Base-by-base conservation (phyloP, 2,329 filamentous ascomycete genomes). In the Teratosphaeria viscida region DNA sequence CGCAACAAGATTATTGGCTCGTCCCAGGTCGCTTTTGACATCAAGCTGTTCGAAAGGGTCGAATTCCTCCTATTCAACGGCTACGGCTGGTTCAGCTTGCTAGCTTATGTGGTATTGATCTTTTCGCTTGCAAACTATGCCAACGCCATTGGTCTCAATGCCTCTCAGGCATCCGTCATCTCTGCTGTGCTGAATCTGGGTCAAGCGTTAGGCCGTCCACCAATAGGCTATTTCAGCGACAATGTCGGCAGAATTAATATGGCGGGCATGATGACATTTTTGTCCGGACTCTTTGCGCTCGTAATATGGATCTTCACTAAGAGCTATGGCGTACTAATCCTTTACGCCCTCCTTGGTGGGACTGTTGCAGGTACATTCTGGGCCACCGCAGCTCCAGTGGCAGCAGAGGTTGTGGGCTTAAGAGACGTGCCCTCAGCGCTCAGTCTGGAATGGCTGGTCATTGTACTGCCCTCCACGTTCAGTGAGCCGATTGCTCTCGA, bases 91-190 rank as follows among this genome's bases (percentile, higher is more conserved):
- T 85, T 92, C 63, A 85, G 81, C 61, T 83, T 92, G 74, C 75
- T 92, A 14, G 87, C 81, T 5, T 92, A 92, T 66, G 80, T 89
- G 29, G 86, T 90, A 4, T 78, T 91, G n/a, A 80, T 91, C 53
- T 92, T 91, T 73, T 87, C 84, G 11, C 75, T 92, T 54, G 85
- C 88, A 14, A 88, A 86, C 70, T 92, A 90, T 68, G 86, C 86
- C 43, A 79, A 82, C 59, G 80, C 79, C 4, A 82, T 91, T 52
- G 88, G 88, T 1, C 80, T 91, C 34, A 78, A 79, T 0, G 77
- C 87, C 1, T 78, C 81, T 5, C 84, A 92, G 67, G 88, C 86
- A 6, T 85, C 85, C 0, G 77, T 90, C 16, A 79, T 90, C 54
- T 86, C 84, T n/a, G 89, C 89, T 4, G 73, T 91, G 43, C 35